Evolutionary conservation across 495 filamentous ascomycete species (phyloP), one percentile per base, ranked within the genome.

Genomic region (Penicillium roqueforti): DNA sequence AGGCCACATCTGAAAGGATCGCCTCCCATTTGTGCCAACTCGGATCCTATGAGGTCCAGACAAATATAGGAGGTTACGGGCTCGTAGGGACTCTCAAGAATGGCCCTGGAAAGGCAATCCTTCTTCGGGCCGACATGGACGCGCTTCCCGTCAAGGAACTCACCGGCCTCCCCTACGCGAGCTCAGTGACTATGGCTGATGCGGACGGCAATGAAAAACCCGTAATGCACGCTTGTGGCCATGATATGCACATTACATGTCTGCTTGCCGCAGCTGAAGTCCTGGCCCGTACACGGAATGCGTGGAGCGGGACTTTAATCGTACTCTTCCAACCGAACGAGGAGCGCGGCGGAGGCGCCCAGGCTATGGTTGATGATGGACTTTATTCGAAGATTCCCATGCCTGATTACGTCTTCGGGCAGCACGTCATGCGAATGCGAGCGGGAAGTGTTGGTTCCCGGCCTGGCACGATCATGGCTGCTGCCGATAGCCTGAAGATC

Each of bases 161-260:
- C 11, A 82, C 79, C 0, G 73, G 69, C 1, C 68, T 80, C 0
- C 66, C 69, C n/a, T 82, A 80, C 53, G 70, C 76, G 2, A 80
- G 76, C 52, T 63, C 65, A 2, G 59, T 65, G 11, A 75, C 56
- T 0, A 77, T 76, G 72, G 47, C 45, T 7, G 76, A 79, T 47
- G 60, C 67, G 8, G 71, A 76, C 22, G 73, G 71, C 0, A 40
- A 63, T 10, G 68, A 72, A 32, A 77, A 77, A 41, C 76, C 77
- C 0, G 76, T 79, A 4, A 81, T 81, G 79, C 79, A 80, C 53
- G 79, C 79, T 13, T 80, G 80, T 47, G 80, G 78, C 2, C 80
- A 83, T 59, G 80, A 83, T 39, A 79, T 82, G 73, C 80, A 83
- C 32, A 70, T 83, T 3, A 80, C 80, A 0, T 78, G 72, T 56